Conservation (phyloP, 257 asterid species). For the Thymus quinquecostatus region DNA sequence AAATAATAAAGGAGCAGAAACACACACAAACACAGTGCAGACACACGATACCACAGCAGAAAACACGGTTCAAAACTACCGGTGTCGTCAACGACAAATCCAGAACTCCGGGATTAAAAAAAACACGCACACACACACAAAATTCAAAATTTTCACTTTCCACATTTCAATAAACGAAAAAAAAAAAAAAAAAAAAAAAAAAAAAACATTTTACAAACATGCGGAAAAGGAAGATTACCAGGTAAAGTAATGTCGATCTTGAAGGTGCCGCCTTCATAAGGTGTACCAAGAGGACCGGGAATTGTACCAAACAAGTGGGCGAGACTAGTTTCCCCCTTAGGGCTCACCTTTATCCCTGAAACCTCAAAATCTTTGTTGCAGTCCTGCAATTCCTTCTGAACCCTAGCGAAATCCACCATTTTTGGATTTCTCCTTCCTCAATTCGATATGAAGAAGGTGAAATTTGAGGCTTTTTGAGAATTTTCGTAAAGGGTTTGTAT, state of each 20-base stretch:
- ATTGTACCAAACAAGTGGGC: slow-evolving; percentile 80
- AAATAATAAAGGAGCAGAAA: too few species aligned
- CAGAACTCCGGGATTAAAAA: background rate
- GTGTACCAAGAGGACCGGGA: slow-evolving; percentile 92
- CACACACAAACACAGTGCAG: too few species aligned
- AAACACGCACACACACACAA: background rate
- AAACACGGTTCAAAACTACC: background rate
- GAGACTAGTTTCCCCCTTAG: slow-evolving; percentile 63
- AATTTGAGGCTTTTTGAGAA: background rate
- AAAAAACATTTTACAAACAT: too few species aligned
- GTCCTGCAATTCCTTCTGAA: slow-evolving; percentile 87
- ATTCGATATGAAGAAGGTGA: slow-evolving; percentile 1
- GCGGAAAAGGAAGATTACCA: slow-evolving; percentile 39
- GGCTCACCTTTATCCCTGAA: slow-evolving; percentile 78
- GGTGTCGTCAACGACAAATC: background rate
- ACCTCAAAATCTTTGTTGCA: slow-evolving; percentile 80
- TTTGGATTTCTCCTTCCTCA: slow-evolving; percentile 7
- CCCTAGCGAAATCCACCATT: slow-evolving; percentile 89
- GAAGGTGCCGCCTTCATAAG: slow-evolving; percentile 93
- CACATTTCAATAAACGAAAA: background rate
- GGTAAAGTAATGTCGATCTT: slow-evolving; percentile 87
- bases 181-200: background rate
- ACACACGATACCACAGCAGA: background rate
- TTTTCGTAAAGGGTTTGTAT: background rate
- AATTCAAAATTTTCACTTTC: background rate